Evolutionary conservation across 306 rosid genomes (phyloP), one percentile per base, ranked within the genome.

Genomic region (Fragaria iinumae): DNA sequence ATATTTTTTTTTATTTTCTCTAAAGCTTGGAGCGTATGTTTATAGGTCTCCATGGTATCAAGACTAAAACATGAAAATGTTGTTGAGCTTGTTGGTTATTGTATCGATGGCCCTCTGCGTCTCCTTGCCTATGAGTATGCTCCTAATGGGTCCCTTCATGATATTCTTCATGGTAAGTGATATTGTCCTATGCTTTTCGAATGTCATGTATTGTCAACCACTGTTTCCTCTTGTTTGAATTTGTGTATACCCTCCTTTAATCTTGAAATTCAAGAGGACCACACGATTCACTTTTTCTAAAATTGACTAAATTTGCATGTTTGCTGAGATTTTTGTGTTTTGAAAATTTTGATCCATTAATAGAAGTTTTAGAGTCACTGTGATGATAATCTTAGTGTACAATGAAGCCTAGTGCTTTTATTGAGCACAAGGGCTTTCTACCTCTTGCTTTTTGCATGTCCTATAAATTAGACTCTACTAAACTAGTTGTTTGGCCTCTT

Each of bases 81-180:
- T 21, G 80, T 90, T 13, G 88, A 90, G 80, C 93, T 92, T 73
- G 78, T 89, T 64, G 88, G 86, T 84, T 92, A 90, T 78, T 87
- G 92, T 43, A 81, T 86, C 20, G 93, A 89, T 69, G 93, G 96
- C 62, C 85, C 93, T 74, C 85, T 87, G 29, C 93, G 90, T 18
- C 86, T 89, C 80, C 92, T 92, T 72, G 88, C 93, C 18, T 90
- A 83, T 60, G 93, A 90, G 80, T 89, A 79, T 84, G 93, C 97
- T 77, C 89, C 96, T 50, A 79, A 89, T 18, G 97, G 93, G 20
- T 90, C 97, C 69, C 93, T 92, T 76, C 93, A 92, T 73, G 96
- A 90, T 78, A 83, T 86, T 80, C 86, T 92, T 41, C 96, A 90
- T 55, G 96, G 97, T 88, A 66, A 79, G 84, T 79, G n/a, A 4